Conservation (phyloP, 257 asterid species). For the Prunella vulgaris region DNA sequence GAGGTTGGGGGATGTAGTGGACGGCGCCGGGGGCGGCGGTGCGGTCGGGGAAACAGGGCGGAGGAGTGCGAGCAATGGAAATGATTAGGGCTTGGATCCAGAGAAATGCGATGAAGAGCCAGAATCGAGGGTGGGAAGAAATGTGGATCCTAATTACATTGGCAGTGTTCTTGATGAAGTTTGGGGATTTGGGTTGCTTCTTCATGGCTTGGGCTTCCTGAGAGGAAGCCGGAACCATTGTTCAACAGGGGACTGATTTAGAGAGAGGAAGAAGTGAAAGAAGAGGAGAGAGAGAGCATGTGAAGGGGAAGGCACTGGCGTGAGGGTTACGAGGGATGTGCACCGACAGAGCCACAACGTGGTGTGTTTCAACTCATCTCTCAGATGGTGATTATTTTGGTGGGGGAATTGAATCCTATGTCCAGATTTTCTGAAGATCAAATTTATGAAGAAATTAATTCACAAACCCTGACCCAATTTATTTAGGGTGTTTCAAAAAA, state of each 20-base stretch:
- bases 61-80: constrained; percentile 45
- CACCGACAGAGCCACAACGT: constrained; percentile 28
- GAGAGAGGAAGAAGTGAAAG: not conserved
- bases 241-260: not conserved
- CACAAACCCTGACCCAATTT: not conserved
- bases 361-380: not conserved
- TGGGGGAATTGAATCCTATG: not conserved
- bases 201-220: constrained; percentile 30
- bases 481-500: no score
- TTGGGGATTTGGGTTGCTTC: constrained; percentile 29
- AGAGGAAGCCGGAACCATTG: constrained; percentile 30
- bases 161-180: constrained; percentile 17
- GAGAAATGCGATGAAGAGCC: constrained; percentile 57
- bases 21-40: constrained; percentile 22
- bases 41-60: constrained; percentile 52
- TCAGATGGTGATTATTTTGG: not conserved
- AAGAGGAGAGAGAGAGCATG: not conserved
- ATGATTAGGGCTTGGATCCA: constrained; percentile 51
- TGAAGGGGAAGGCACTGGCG: not conserved
- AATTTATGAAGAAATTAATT: not conserved
- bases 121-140: constrained; percentile 56
- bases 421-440: not conserved
- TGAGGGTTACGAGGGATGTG: constrained; percentile 15
- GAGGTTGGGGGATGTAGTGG: constrained; percentile 11
- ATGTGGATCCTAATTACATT: constrained; percentile 30